Base-by-base conservation (phyloP, 345 rosid species). In the Corchorus olitorius region DNA sequence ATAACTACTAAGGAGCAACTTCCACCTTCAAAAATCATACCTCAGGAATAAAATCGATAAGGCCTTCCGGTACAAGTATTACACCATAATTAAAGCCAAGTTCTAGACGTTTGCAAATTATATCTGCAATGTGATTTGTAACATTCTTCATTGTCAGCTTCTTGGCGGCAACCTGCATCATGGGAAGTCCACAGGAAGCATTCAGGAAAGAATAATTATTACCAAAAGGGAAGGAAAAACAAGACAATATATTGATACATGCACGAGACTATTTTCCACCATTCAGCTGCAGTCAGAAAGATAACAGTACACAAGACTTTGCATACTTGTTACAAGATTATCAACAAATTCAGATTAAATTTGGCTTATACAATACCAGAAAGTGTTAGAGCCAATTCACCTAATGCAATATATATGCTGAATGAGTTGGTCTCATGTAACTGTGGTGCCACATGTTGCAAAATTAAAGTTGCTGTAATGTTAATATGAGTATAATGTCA, bases 11-110 rank as follows among this genome's bases (percentile, higher is more conserved):
- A 27, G 49, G 48, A 71, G 59, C 19, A 72, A 72, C 20, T 19
- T 19, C 65, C 34, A 22, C 45, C 17, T 33, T 70, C 3, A 5
- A 52, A 70, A 50, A 12, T 70, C 17, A 14, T 83, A 91, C 98
- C 99, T 95, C 98, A 16, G 99, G 99, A 80, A 95, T 93, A 82
- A 95, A 95, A 83, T 95, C 99, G 74, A 93, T 95, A 33, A 95
- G 86, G 81, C 99, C 99, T 89, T 95, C 99, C 4, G 98, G 97
- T 80, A 95, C 81, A 76, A 95, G 95, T 69, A 93, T 78, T 73
- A 93, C 99, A 73, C 99, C 99, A 22, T 91, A 93, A 78, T 95
- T 93, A 79, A 87, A 91, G 62, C 93, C 93, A 73, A 80, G 81
- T 75, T 80, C 85, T 34, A 86, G 78, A 34, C 98, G 96, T 78